phyloP scores from a whole-genome alignment of 2,329 filamentous ascomycete species.

The Aspergillus sp. region DNA sequence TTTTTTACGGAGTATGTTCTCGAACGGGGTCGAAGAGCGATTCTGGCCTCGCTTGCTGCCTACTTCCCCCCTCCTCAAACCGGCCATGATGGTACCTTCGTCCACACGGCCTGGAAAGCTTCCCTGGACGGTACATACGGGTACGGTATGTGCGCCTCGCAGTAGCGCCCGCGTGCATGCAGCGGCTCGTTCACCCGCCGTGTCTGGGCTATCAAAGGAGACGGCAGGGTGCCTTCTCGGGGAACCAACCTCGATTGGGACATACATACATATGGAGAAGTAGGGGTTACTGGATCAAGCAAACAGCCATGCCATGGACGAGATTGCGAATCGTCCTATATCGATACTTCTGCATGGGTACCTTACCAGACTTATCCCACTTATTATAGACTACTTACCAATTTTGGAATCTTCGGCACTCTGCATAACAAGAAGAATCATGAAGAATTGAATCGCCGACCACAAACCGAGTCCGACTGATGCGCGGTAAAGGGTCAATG shows the following conservation, averaged over 20 bases:
- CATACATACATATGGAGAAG: neutral
- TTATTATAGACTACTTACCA: too few species aligned
- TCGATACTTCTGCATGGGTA: too few species aligned
- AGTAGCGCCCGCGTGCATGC: conserved; percentile 19
- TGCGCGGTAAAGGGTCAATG: too few species aligned
- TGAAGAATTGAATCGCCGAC: too few species aligned
- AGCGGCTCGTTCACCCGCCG: conserved; percentile 8
- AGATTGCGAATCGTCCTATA: too few species aligned
- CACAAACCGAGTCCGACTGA: neutral
- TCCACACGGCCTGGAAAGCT: neutral
- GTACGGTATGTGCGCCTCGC: conserved; percentile 12
- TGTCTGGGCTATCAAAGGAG: conserved; percentile 1
- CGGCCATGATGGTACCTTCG: neutral
- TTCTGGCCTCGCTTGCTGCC: neutral
- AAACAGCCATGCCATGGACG: neutral
- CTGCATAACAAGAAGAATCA: too few species aligned
- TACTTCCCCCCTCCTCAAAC: neutral
- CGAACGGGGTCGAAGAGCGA: too few species aligned
- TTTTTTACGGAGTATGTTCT: too few species aligned
- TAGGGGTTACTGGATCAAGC: neutral
- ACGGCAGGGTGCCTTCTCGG: neutral
- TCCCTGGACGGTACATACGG: neutral
- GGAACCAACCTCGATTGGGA: neutral
- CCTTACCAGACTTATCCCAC: too few species aligned
- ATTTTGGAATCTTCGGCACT: too few species aligned